phyloP scores from a whole-genome alignment of 1,284 basidiomycete species.

The Fomes fomentarius region DNA sequence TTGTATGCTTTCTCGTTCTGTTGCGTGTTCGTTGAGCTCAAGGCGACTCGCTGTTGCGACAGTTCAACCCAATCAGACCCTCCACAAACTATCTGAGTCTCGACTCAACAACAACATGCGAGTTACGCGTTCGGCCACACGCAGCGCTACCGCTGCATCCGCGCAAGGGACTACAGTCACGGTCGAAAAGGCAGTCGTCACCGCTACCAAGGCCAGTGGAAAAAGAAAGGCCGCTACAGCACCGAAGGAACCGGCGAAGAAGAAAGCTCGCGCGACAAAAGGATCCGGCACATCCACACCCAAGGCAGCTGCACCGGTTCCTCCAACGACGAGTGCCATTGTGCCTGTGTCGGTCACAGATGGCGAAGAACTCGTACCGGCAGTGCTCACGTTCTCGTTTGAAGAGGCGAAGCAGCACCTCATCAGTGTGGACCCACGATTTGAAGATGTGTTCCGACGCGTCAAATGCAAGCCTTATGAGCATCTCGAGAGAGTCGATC shows the following conservation, averaged over 20 bases:
- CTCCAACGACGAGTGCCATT: background rate
- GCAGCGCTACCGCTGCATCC: constrained; percentile 11
- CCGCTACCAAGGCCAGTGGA: constrained; percentile 3
- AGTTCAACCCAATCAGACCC: background rate
- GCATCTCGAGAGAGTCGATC: constrained; percentile 69
- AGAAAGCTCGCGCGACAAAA: constrained; percentile 19
- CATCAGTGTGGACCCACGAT: constrained; percentile 68
- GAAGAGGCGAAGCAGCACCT: constrained; percentile 77
- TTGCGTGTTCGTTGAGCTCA: background rate
- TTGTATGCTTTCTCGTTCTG: background rate
- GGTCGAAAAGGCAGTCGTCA: background rate
- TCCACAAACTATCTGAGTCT: background rate
- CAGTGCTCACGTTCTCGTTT: constrained; percentile 74
- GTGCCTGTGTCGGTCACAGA: constrained; percentile 6
- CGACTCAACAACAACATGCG: constrained; percentile 2
- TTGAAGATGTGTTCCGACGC: constrained; percentile 66
- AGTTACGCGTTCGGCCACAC: constrained; percentile 44
- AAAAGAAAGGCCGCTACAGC: constrained; percentile 28
- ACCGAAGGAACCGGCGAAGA: constrained; percentile 9
- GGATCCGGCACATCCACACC: background rate
- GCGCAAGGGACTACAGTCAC: background rate
- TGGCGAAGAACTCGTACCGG: constrained; percentile 51
- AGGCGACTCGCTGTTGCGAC: background rate
- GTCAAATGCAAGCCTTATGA: constrained; percentile 79
- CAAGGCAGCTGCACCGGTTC: background rate